Evolutionary conservation across 1,284 basidiomycete species (phyloP).

Genomic region (Puccinia polysora): DNA sequence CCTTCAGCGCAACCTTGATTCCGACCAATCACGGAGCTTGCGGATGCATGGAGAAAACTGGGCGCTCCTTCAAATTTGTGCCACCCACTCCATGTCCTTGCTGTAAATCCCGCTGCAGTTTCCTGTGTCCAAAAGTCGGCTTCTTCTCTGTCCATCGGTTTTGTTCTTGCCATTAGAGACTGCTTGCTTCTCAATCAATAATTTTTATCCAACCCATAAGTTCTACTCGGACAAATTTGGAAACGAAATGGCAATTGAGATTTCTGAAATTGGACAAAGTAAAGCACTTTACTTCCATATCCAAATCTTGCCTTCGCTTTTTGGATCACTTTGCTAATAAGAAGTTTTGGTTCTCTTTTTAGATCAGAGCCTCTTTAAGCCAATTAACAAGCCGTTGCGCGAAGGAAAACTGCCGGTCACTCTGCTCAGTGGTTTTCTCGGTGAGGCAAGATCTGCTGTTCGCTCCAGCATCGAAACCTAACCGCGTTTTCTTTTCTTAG

Average conservation of each 20-base stretch:
- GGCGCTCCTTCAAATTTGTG: no score
- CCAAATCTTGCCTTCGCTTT: neutral
- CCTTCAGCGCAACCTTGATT: no score
- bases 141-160: no score
- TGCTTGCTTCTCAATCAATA: no score
- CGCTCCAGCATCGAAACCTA: neutral
- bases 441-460: neutral
- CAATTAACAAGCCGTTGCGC: constrained; percentile 19
- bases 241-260: constrained; percentile 17
- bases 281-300: neutral
- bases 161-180: no score
- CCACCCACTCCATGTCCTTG: no score
- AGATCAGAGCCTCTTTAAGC: constrained; percentile 15
- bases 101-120: no score
- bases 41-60: no score
- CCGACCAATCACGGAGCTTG: no score
- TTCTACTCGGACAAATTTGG: no score
- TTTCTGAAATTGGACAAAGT: constrained; percentile 12
- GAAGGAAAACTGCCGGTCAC: constrained; percentile 40
- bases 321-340: neutral
- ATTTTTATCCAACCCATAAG: no score
- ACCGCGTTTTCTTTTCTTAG: constrained; percentile 43
- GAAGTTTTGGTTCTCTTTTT: neutral
- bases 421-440: constrained; percentile 38
- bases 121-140: no score